A percentile compares a stretch with the other conserved stretches of the same genome.
Conservation (phyloP, 805 yeast genomes). For the Saturnispora galanensis region DNA sequence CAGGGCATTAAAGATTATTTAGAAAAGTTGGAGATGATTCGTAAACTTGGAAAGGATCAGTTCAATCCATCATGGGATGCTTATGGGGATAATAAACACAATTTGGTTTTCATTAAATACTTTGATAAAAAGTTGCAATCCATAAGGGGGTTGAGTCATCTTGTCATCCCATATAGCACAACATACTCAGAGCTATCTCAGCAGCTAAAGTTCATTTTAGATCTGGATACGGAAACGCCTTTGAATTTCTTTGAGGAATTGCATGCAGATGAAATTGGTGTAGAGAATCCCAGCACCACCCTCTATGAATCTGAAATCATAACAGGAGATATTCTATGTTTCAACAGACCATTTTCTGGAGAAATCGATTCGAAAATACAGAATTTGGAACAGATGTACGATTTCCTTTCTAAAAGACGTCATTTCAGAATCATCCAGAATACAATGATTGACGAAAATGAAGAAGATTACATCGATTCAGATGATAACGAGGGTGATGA, state of each 20-base stretch:
- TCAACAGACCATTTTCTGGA: slow-evolving; percentile 9
- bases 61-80: slow-evolving; percentile 17
- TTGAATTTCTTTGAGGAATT: slow-evolving; percentile 51
- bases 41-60: slow-evolving; percentile 3
- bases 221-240: slow-evolving; percentile 26
- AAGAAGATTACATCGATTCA: slow-evolving; percentile 38
- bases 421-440: slow-evolving; percentile 46
- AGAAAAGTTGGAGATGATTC: slow-evolving; percentile 13
- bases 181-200: slow-evolving; percentile 32
- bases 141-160: slow-evolving; percentile 59
- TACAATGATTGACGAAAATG: slow-evolving; percentile 31
- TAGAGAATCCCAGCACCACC: slow-evolving; percentile 30
- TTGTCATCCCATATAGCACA: slow-evolving; percentile 40
- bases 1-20: slow-evolving; percentile 1
- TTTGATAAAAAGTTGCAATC: slow-evolving; percentile 49
- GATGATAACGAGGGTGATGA: slow-evolving; percentile 10
- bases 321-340: slow-evolving; percentile 57
- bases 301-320: slow-evolving; percentile 50
- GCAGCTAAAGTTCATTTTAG: slow-evolving; percentile 33
- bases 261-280: slow-evolving; percentile 42
- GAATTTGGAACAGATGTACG: slow-evolving; percentile 39
- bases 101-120: slow-evolving; percentile 46
- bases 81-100: slow-evolving; percentile 19
- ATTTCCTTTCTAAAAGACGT: slow-evolving; percentile 48
- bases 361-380: slow-evolving; percentile 16